phyloP scores from a whole-genome alignment of 768 basidiomycete species.

The Termitomyces sp. region DNA sequence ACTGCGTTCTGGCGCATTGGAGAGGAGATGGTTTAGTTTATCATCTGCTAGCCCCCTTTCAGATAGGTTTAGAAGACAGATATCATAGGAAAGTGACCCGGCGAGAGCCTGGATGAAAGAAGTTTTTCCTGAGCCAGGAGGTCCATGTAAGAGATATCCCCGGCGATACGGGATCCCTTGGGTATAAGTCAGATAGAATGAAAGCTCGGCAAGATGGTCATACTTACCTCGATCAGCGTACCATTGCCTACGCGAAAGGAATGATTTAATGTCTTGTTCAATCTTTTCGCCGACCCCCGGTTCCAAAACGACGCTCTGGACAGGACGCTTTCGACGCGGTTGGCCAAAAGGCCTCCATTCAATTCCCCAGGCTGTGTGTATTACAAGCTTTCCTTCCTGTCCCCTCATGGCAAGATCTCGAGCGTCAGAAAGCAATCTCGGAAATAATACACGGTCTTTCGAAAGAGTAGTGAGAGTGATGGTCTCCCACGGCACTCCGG shows the following conservation, averaged over 20 bases:
- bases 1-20: conserved; percentile 89
- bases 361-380: conserved; percentile 94
- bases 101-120: conserved; percentile 98
- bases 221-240: conserved; percentile 89
- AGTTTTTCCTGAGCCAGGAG: conserved; percentile 97
- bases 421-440: conserved; percentile 82
- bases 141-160: conserved; percentile 93
- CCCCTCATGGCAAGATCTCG: conserved; percentile 79
- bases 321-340: conserved; percentile 80
- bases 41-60: conserved; percentile 96
- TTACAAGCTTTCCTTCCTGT: conserved; percentile 92
- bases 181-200: conserved; percentile 4
- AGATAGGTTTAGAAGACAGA: conserved; percentile 92
- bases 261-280: conserved; percentile 76
- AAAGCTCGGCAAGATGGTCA: not conserved
- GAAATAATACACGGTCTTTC: conserved; percentile 78
- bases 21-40: conserved; percentile 89
- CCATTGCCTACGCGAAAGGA: conserved; percentile 84
- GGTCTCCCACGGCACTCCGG: conserved; percentile 96
- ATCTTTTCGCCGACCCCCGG: conserved; percentile 82
- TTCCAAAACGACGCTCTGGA: conserved; percentile 86
- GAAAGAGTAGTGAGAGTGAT: conserved; percentile 92
- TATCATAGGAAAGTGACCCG: conserved; percentile 89
- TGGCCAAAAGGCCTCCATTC: conserved; percentile 97
- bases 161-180: conserved; percentile 95